phyloP scores from a whole-genome alignment of 2,329 filamentous ascomycete species.

The Phyllosticta citriasiana region DNA sequence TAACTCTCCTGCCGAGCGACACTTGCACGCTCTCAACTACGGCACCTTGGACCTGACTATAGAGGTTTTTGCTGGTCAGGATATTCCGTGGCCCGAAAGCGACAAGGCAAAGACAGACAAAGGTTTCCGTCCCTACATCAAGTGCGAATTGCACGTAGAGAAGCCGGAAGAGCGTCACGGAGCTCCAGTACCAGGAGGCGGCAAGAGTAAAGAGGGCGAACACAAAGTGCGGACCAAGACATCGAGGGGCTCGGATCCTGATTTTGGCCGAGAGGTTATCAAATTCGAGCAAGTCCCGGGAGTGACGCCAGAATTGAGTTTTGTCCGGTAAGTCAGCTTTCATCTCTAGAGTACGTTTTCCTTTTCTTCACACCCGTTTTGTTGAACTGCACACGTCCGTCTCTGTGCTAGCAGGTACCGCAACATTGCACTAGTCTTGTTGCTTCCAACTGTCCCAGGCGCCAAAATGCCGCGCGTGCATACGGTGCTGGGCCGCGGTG shows the following conservation, averaged over 20 bases:
- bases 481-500: not conserved
- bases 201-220: constrained; percentile 44
- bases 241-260: constrained; percentile 32
- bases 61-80: constrained; percentile 65
- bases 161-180: constrained; percentile 42
- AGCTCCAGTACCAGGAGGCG: constrained; percentile 34
- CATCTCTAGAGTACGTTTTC: constrained; percentile 3
- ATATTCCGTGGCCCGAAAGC: constrained; percentile 57
- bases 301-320: constrained; percentile 38
- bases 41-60: constrained; percentile 58
- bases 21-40: constrained; percentile 39
- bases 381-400: not conserved
- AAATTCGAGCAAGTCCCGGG: constrained; percentile 33
- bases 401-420: not conserved
- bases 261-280: constrained; percentile 36
- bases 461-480: not conserved
- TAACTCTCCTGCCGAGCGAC: constrained; percentile 22
- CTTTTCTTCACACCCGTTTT: constrained; percentile 1
- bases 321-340: constrained; percentile 34
- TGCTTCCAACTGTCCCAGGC: not conserved
- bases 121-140: constrained; percentile 64
- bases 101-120: constrained; percentile 29
- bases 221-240: constrained; percentile 38
- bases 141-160: constrained; percentile 73
- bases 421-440: not conserved